Base-by-base conservation (phyloP, 2,329 filamentous ascomycete species). In the Mycogone perniciosa region DNA sequence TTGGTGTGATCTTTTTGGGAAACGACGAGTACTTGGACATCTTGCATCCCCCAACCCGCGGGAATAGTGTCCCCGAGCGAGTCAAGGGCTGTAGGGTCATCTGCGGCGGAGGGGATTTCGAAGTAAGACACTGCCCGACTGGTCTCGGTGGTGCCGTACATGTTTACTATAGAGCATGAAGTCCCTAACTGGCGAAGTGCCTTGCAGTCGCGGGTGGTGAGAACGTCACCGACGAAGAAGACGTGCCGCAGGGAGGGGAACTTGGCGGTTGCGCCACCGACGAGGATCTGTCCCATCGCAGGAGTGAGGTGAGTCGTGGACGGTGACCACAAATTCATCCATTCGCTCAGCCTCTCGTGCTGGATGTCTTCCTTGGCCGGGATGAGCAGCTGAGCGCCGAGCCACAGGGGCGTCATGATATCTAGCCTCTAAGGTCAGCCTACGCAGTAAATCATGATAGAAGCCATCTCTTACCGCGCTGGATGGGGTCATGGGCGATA, bases 211-310 rank as follows among this genome's bases (percentile, higher is more conserved):
- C 83, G 79, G 64, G 84, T 95, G 56, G 89, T 95, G 44, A 97
- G 69, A 34, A 96, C 76, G 63, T 97, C 92, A 31, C 93, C 93
- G 1, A 97, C 92, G 56, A 92, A 97, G 75, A 97, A 92, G 13
- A 85, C 89, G 51, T 83, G 76, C 52, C 85, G 77, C 13, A 97
- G 75, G 9, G 79, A 76, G 1, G 89, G 86, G 62, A 96, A 95
- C 57, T 87, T 69, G 0, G 88, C 84, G 3, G 74, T 84, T 27
- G 89, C 87, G 58, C 88, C 89, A 39, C 90, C 91, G n/a, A 92
- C 85, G 2, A 97, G 73, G 54, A 97, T 93, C 61, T 96, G 89
- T 50, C 91, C 91, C 91, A 97, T 96, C 51, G 93, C 93, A 7
- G 93, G 93, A 1, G 93, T 99, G 37, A 97, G 72, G 68, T 97